Evolutionary conservation across 345 rosid genomes (phyloP).

Genomic region (Boechera retrofracta): DNA sequence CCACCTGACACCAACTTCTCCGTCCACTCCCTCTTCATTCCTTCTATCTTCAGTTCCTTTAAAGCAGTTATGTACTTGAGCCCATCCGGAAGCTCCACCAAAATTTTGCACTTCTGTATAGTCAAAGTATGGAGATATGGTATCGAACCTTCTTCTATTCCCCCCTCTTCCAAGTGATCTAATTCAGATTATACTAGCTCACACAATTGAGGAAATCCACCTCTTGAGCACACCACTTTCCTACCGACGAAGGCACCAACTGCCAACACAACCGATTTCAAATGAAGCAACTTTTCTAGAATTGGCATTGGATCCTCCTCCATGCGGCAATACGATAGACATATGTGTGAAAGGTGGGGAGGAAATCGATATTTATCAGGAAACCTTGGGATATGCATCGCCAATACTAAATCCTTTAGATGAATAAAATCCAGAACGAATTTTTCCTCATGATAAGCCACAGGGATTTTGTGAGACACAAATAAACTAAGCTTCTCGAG

Average conservation of each 20-base stretch:
- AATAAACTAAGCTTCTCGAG: not conserved
- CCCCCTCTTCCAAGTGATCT: not conserved
- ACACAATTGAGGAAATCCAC: not conserved
- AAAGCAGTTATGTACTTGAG: not conserved
- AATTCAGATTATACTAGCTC: not conserved
- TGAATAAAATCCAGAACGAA: not conserved
- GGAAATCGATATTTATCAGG: not conserved
- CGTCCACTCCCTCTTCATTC: not conserved
- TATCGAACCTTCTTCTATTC: not conserved
- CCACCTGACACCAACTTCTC: not conserved
- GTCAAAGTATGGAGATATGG: not conserved
- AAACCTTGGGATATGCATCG: not conserved
- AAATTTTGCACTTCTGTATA: not conserved
- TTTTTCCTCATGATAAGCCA: not conserved
- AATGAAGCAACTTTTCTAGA: constrained; percentile 13
- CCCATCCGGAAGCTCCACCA: not conserved
- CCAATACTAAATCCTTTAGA: not conserved
- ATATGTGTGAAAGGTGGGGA: not conserved
- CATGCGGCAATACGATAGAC: rapidly evolving
- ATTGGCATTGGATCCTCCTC: constrained; percentile 15
- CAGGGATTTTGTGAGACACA: rapidly evolving
- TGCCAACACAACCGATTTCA: not conserved
- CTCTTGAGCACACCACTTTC: not conserved
- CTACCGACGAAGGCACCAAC: not conserved
- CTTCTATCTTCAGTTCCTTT: not conserved